Percentiles rank a stretch among this genome's conserved stretches.
Conservation (phyloP, 345 rosid genomes). For the Lepidium didymum region DNA sequence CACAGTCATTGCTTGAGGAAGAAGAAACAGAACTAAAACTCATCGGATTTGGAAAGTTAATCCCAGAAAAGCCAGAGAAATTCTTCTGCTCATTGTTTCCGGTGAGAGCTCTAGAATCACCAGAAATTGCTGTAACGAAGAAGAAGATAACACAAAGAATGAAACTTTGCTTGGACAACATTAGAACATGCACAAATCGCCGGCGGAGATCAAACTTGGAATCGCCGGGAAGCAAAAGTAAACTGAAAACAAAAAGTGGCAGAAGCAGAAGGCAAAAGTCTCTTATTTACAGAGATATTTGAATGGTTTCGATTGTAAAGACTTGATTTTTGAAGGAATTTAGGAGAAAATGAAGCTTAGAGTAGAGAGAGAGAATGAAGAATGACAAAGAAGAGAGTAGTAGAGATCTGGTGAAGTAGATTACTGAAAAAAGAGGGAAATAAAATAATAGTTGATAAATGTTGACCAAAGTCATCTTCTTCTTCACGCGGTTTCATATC, state of each 20-base stretch:
- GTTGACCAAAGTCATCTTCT: conserved; percentile 26
- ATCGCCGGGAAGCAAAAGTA: background rate
- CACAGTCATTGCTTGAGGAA: conserved; percentile 49
- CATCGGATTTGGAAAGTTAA: conserved; percentile 56
- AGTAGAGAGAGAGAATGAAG: background rate
- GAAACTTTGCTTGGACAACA: conserved; percentile 40
- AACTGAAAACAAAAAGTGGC: background rate
- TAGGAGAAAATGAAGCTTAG: background rate
- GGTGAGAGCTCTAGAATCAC: conserved; percentile 29
- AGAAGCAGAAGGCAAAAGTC: conserved; percentile 21
- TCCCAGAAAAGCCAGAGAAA: conserved; percentile 49
- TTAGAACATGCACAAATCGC: conserved; percentile 6
- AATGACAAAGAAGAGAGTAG: conserved; percentile 5
- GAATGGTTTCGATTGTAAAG: background rate
- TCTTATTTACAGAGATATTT: background rate
- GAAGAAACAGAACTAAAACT: conserved; percentile 70
- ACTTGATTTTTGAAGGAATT: background rate
- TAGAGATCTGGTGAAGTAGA: conserved; percentile 20
- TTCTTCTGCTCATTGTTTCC: conserved; percentile 38
- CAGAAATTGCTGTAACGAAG: conserved; percentile 31
- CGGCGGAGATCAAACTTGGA: background rate
- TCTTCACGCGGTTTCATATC: conserved; percentile 29
- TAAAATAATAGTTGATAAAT: conserved; percentile 8
- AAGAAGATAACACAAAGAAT: conserved; percentile 30
- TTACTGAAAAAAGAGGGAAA: background rate